Evolutionary conservation across 208 protist genomes (phyloP), one percentile per base, ranked within the genome.

Genomic region (Spongospora subterranea): DNA sequence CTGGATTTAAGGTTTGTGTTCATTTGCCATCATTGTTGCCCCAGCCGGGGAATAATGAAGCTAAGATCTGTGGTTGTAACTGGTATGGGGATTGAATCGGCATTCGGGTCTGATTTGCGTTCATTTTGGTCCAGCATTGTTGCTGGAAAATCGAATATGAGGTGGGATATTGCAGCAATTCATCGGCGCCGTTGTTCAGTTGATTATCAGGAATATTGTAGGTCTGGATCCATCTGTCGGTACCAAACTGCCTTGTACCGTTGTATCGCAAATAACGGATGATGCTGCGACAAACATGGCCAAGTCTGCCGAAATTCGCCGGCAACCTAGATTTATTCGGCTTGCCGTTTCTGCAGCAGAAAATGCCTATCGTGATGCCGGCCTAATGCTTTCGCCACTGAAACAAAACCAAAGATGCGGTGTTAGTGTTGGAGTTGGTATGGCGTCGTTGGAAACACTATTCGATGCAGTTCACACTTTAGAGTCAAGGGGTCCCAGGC

Each of bases 381-480:
- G 71, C 6, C n/a, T 82, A 43, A 20, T 43, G n/a, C 17, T 20
- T 45, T 6, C 6, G 6, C 13, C 6, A 24, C 6, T 60, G 50
- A 60, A 60, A 24, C 24, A 29, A 6, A 53, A 60, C 13, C 0
- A 46, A 0, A 43, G 89, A 32, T 65, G 64, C 35, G 92, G 96
- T 43, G 96, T 99, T 17, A 95, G 95, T 92, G 93, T 98, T 54
- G 97, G 97, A 46, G 95, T 96, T 41, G 96, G 96, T 43, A 92
- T 96, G 29, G 91, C 93, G 20, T 64, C 53, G 38, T 88, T 88
- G 24, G 13, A 60, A 29, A 6, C 6, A 24, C 45, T 88, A 60
- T 88, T 54, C 6, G 24, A 24, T 60, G 6, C 50, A n/a, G 24
- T 89, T 43, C 43, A 24, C 93, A 45, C 0, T 1, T 0, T 91